phyloP scores from a whole-genome alignment of 169 alveolate genomes.

The Toxoplasma gondii region DNA sequence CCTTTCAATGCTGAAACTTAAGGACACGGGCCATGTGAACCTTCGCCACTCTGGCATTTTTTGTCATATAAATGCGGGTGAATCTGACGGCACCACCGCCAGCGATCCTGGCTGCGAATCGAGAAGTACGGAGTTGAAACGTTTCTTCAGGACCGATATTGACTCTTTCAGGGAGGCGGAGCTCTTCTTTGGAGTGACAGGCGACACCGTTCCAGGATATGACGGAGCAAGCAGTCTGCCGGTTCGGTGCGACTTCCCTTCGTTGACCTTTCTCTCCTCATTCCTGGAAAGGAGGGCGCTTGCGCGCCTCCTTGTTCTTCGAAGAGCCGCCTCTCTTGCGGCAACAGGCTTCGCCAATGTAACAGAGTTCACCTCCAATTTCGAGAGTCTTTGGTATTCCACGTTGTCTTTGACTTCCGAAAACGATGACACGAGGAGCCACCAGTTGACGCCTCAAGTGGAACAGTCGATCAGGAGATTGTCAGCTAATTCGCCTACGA shows the following conservation, averaged over 20 bases:
- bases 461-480: neutral
- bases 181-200: neutral
- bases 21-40: neutral
- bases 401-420: neutral
- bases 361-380: neutral
- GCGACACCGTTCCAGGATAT: neutral
- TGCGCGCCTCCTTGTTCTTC: neutral
- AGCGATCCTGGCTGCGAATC: no score
- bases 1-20: neutral
- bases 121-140: no score
- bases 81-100: neutral
- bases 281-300: neutral
- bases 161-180: neutral
- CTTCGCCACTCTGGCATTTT: neutral
- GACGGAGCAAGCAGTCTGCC: neutral
- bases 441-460: neutral
- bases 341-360: neutral
- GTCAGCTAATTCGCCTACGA: neutral
- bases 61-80: neutral
- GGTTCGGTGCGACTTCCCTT: neutral
- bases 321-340: neutral
- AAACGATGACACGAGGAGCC: neutral
- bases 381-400: neutral
- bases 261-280: constrained; percentile 3
- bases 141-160: no score